A percentile compares a stretch with the other conserved stretches of the same genome.
These are phyloP conservation scores for Aspergillus conjunctus DNA, from an alignment of 495 filamentous ascomycete species.

Conservation along the genomic window DNA sequence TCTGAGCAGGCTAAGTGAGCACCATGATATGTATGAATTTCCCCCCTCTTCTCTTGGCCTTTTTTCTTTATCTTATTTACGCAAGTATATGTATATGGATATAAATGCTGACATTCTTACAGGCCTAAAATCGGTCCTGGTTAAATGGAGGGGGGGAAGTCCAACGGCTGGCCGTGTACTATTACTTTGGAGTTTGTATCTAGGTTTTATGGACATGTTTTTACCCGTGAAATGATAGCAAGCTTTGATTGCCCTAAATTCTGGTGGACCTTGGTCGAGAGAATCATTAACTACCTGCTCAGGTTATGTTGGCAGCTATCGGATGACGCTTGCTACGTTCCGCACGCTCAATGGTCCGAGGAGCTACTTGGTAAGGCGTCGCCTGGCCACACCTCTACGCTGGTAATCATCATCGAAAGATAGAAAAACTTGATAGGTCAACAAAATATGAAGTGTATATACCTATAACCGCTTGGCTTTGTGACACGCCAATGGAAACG, in stretches of 20 bases:
- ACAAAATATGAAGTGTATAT: conserved; percentile 27
- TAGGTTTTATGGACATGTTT: no score
- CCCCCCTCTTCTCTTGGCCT: background rate
- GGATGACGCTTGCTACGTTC: conserved; percentile 29
- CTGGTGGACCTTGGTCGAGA: background rate
- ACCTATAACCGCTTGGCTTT: conserved; percentile 25
- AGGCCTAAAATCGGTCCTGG: conserved; percentile 78
- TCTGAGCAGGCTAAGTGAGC: conserved; percentile 86
- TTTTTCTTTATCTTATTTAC: background rate
- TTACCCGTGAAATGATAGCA: no score
- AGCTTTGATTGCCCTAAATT: no score
- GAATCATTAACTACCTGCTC: background rate
- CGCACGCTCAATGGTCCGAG: conserved; percentile 22
- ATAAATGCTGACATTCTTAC: conserved; percentile 20
- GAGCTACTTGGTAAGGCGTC: conserved; percentile 18
- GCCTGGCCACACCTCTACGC: conserved; percentile 7
- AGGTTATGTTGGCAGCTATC: conserved; percentile 3
- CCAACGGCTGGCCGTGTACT: background rate
- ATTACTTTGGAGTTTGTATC: background rate
- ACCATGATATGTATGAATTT: conserved; percentile 85
- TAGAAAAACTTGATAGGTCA: conserved; percentile 18
- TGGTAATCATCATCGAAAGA: background rate
- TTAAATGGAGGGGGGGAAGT: conserved; percentile 36
- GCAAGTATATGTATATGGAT: background rate
- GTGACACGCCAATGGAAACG: conserved; percentile 26